Percentiles rank a stretch among this genome's conserved stretches.
These are phyloP conservation scores for Lenwebbia sp. DNA, from an alignment of 345 rosid species.

Conservation along the genomic window DNA sequence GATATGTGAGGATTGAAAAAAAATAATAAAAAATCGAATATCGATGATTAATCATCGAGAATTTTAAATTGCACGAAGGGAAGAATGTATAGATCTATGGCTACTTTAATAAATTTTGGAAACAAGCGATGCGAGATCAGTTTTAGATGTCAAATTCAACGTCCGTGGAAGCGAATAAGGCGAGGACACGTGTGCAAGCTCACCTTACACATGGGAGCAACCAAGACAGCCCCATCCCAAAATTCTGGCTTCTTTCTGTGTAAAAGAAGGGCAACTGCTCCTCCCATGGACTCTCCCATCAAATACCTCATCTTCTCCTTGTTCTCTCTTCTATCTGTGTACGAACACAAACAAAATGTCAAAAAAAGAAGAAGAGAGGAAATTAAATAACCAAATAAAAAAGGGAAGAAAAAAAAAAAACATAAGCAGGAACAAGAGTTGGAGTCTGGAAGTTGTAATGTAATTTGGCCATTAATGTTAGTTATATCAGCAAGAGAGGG, in stretches of 20 bases:
- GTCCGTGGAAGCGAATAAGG: background rate
- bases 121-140: background rate
- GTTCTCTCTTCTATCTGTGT: constrained; percentile 41
- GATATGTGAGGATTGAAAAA: background rate
- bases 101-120: background rate
- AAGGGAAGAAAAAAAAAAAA: background rate
- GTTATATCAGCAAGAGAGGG: background rate
- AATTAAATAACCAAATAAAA: background rate
- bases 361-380: background rate
- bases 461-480: background rate
- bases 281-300: constrained; percentile 91
- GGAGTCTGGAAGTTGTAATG: background rate
- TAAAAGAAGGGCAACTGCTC: constrained; percentile 54
- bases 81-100: too few relatives aligned
- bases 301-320: constrained; percentile 51
- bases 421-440: background rate
- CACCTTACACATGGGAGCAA: constrained; percentile 94
- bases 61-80: too few relatives aligned
- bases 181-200: background rate
- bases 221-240: constrained; percentile 79
- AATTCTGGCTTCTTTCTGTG: constrained; percentile 52
- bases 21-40: background rate
- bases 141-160: background rate
- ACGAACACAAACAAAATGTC: background rate
- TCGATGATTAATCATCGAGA: background rate